Base-by-base conservation (phyloP, 2,329 filamentous ascomycete species). In the Onygena corvina region DNA sequence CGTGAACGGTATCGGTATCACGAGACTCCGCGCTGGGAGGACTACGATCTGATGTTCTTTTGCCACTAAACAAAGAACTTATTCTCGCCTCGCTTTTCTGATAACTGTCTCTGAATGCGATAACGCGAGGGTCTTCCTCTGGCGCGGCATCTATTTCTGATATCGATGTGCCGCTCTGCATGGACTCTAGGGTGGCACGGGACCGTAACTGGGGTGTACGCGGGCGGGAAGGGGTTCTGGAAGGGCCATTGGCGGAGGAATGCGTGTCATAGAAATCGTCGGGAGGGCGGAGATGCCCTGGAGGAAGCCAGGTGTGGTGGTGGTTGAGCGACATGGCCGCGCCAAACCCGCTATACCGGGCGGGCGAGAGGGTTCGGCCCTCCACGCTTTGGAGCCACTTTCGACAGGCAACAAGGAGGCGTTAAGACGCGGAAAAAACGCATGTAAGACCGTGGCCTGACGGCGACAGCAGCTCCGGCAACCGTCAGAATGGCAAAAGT, bases 21-120 rank as follows among this genome's bases (percentile, higher is more conserved):
- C 60, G 59, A 52, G 60, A 46, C 48, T 57, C 48, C 46, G 65
- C 59, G 74, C 52, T 65, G 66, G 60, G 77, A 71, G 62, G 78
- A 71, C 54, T 76, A 70, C 59, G 69, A 62, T 61, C 63, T 55
- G 64, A 61, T 30, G 61, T 59, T 20, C 65, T 61, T 46, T 65
- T 67, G 35, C 68, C 69, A 33, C 73, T 72, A 63, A 94, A 93
- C n/a, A 95, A 71, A 35, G 79, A 72, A 54, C 80, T 77, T 60
- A 95, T 81, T 67, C 80, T 83, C 58, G 79, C 76, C 68, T 95
- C 87, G 59, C 79, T 83, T 66, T 78, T 78, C 62, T 78, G 79
- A 73, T 85, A 94, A 49, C 89, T 71, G 51, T 86, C 80, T 64
- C 80, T 79, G 67, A 95, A 92, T 62, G 81, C 73, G 61, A 79